Evolutionary conservation across 2,329 filamentous ascomycete genomes (phyloP).

Genomic region (Aspergillus caelatus): DNA sequence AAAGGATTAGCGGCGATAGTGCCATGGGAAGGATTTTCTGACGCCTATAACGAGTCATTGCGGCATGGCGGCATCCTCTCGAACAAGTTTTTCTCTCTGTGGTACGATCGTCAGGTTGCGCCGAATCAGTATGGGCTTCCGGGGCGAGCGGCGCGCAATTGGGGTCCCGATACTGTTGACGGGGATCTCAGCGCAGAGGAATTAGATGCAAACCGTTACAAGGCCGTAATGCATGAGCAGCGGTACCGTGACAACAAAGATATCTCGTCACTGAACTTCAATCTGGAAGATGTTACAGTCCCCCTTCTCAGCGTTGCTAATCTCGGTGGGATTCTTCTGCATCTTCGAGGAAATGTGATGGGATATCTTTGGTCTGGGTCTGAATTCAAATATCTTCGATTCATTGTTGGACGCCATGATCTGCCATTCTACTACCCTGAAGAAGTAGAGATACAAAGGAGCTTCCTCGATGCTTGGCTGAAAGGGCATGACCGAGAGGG

Average conservation of each 20-base stretch:
- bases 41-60: background rate
- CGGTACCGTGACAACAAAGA: slow-evolving; percentile 57
- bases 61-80: background rate
- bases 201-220: too few relatives aligned
- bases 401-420: slow-evolving; percentile 70
- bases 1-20: background rate
- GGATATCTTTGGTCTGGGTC: slow-evolving; percentile 65
- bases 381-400: slow-evolving; percentile 66
- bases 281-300: slow-evolving; percentile 66
- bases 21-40: background rate
- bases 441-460: slow-evolving; percentile 65
- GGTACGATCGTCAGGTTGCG: background rate
- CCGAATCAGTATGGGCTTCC: background rate
- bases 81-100: background rate
- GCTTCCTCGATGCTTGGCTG: slow-evolving; percentile 70
- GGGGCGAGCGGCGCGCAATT: background rate
- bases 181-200: slow-evolving; percentile 45
- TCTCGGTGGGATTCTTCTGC: slow-evolving; percentile 69
- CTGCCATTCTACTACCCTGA: slow-evolving; percentile 70
- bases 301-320: slow-evolving; percentile 68
- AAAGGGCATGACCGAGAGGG: slow-evolving; percentile 60
- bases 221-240: too few relatives aligned
- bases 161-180: background rate
- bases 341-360: slow-evolving; percentile 68
- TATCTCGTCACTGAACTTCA: slow-evolving; percentile 60